Evolutionary conservation across 2,329 filamentous ascomycete genomes (phyloP), one percentile per base, ranked within the genome.

Genomic region (Botrytis sinoallii): DNA sequence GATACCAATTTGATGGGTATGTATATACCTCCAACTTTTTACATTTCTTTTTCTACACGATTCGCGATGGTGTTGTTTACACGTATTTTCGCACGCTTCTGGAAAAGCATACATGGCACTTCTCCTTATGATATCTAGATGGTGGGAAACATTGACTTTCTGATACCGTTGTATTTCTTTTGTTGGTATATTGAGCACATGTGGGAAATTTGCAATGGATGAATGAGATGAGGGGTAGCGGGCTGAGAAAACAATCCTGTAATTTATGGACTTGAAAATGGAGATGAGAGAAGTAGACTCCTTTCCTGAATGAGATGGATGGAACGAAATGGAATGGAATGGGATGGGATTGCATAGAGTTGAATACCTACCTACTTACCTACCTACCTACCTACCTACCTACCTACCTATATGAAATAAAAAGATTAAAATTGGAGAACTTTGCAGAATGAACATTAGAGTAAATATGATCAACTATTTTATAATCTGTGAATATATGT

Each of bases 81-180:
- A 64, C 42, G 42, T 42, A 42, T 63, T 61, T 63, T 40, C 7
- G 10, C 35, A 69, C 52, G 65, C 55, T 69, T 68, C 20, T 69
- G 38, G 18, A 70, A 70, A 55, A 55, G 66, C 71, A 68, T 72
- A 64, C 44, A 73, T 73, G 66, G 71, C 16, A 73, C n/a, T 46
- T 73, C 71, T 63, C 71, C 65, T 73, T 57, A 70, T 60, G 71
- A 73, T 73, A 60, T 73, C 64, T 69, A 70, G 66, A 63, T 38
- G 57, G 32, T 38, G 35, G 57, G 52, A 69, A 52, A 66, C 42
- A 46, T 29, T 55, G 65, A n/a, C 38, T 44, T 32, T 55, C 46
- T 52, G 16, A 29, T 9, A 25, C 40, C 16, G 9, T 73, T 55
- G 12, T 44, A 44, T 14, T 57, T 52, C 35, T 72, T 67, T 68